Evolutionary conservation across 306 rosid species (phyloP).

Genomic region (Cicer yamashitae): DNA sequence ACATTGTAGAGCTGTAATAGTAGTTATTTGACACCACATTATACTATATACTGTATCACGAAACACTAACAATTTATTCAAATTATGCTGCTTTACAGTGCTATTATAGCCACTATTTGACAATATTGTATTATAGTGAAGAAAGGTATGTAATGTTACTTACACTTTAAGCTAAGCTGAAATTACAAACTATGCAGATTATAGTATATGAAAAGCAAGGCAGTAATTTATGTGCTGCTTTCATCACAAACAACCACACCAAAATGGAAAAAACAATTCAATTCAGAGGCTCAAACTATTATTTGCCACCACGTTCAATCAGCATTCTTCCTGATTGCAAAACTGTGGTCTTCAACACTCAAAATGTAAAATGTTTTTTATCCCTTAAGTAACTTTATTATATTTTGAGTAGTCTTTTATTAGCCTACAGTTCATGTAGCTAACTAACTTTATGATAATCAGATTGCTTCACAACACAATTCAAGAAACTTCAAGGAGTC

Average conservation of each 20-base stretch:
- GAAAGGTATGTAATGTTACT: neutral
- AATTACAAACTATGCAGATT: slow-evolving; percentile 54
- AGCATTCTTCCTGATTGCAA: slow-evolving; percentile 94
- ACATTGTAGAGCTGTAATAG: neutral
- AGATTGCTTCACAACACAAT: slow-evolving; percentile 85
- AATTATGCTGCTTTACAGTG: neutral
- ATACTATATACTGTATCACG: neutral
- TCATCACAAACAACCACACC: slow-evolving; percentile 80
- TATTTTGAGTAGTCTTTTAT: slow-evolving; percentile 30
- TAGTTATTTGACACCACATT: neutral
- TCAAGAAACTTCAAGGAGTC: slow-evolving; percentile 63
- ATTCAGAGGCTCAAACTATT: slow-evolving; percentile 59
- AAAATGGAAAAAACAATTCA: slow-evolving; percentile 34
- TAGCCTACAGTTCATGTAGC: slow-evolving; percentile 2
- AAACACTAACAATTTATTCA: neutral
- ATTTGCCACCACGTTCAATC: slow-evolving; percentile 79
- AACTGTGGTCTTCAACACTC: slow-evolving; percentile 77
- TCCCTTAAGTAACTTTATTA: slow-evolving; percentile 16
- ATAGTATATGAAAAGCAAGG: slow-evolving; percentile 58
- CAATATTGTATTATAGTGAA: neutral
- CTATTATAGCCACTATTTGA: neutral
- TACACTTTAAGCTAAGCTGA: neutral
- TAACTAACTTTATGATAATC: slow-evolving; percentile 35
- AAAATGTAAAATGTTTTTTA: slow-evolving; percentile 47
- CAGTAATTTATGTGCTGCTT: slow-evolving; percentile 72